A percentile compares a stretch with the other conserved stretches of the same genome.
Conservation (phyloP, 495 filamentous ascomycete genomes). For the Lasiosphaeria hispida region DNA sequence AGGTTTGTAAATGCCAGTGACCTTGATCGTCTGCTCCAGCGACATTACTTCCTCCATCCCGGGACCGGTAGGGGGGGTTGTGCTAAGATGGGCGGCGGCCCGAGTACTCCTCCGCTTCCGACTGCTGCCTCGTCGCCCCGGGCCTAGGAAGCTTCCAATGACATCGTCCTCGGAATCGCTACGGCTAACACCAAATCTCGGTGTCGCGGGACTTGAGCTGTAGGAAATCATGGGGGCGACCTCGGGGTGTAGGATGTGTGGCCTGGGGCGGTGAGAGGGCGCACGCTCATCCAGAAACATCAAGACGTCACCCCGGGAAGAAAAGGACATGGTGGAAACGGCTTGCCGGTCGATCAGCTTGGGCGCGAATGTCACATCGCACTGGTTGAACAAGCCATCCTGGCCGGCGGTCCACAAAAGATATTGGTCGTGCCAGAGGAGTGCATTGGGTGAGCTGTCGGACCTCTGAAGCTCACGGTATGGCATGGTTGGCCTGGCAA, state of each 20-base stretch:
- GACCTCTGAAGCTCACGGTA: constrained; percentile 81
- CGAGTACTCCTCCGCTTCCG: constrained; percentile 40
- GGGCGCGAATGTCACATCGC: constrained; percentile 77
- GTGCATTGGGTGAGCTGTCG: constrained; percentile 64
- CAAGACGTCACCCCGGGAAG: constrained; percentile 56
- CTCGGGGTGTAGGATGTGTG: constrained; percentile 30
- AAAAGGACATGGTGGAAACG: constrained; percentile 61
- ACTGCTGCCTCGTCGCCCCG: constrained; percentile 40
- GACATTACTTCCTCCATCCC: constrained; percentile 52
- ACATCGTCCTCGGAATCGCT: constrained; percentile 67
- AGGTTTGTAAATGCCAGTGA: constrained; percentile 51
- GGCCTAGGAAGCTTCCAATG: constrained; percentile 58
- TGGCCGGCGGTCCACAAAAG: constrained; percentile 88
- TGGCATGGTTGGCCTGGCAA: constrained; percentile 81
- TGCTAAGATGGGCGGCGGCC: constrained; percentile 41
- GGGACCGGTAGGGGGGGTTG: constrained; percentile 57
- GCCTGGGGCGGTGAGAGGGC: constrained; percentile 37
- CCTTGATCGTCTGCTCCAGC: constrained; percentile 60
- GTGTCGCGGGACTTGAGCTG: constrained; percentile 42
- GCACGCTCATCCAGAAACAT: constrained; percentile 54
- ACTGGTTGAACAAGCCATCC: constrained; percentile 81
- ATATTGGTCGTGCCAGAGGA: constrained; percentile 90
- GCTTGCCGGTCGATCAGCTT: constrained; percentile 73
- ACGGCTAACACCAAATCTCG: constrained; percentile 53
- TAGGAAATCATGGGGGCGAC: constrained; percentile 35